A percentile compares a stretch with the other conserved stretches of the same genome.
Evolutionary conservation across 2,329 filamentous ascomycete genomes (phyloP).

Genomic region (Furcasterigmium furcatum): DNA sequence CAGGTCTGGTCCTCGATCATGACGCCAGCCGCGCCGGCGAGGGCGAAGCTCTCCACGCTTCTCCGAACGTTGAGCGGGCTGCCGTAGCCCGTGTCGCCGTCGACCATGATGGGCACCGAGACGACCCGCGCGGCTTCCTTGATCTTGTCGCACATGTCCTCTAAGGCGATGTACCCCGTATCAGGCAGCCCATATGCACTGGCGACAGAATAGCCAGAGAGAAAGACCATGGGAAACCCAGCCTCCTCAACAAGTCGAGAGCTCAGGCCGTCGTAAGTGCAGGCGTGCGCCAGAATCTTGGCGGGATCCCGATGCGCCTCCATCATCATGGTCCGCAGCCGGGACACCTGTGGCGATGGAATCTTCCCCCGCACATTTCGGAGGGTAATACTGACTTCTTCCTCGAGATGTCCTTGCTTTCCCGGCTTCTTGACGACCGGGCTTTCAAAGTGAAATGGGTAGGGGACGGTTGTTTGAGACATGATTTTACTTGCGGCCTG

Average conservation of each 20-base stretch:
- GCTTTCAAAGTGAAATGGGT: constrained; percentile 25
- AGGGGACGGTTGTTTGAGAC: constrained; percentile 13
- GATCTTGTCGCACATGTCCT: constrained; percentile 41
- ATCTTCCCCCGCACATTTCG: constrained; percentile 29
- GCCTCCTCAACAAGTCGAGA: constrained; percentile 41
- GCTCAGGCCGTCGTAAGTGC: constrained; percentile 38
- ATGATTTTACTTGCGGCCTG: too few species aligned
- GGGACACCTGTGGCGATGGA: constrained; percentile 33
- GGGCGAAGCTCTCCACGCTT: constrained; percentile 39
- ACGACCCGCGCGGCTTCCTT: constrained; percentile 34
- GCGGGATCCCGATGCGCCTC: constrained; percentile 33
- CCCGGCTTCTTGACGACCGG: constrained; percentile 1
- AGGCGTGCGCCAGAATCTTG: constrained; percentile 40
- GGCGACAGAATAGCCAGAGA: constrained; percentile 37
- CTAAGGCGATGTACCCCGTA: constrained; percentile 45
- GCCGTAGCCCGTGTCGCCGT: constrained; percentile 45
- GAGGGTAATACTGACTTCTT: constrained; percentile 7
- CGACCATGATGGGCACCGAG: constrained; percentile 36
- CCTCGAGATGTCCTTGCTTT: neutral
- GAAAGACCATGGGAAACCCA: constrained; percentile 41
- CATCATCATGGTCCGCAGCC: constrained; percentile 31
- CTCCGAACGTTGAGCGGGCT: constrained; percentile 42
- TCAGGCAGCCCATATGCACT: constrained; percentile 38
- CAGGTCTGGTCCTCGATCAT: constrained; percentile 46
- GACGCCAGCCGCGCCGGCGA: constrained; percentile 32